These are phyloP conservation scores for Odontarrhena argentea DNA, from an alignment of 345 rosid species.

Conservation along the genomic window DNA sequence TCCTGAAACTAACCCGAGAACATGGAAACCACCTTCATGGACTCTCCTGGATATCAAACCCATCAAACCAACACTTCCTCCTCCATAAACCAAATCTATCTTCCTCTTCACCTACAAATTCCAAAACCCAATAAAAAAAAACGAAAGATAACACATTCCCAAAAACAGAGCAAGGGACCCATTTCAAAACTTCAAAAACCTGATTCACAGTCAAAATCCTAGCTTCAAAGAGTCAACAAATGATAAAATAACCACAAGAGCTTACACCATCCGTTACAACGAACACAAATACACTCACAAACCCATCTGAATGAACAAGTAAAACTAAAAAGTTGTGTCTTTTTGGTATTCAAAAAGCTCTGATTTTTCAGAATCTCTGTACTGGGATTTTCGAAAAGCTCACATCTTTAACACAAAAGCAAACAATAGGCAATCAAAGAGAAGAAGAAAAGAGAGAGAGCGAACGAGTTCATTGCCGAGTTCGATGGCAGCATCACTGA, in stretches of 20 bases:
- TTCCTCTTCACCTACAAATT: slow-evolving; percentile 74
- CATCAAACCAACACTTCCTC: slow-evolving; percentile 97
- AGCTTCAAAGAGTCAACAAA: slow-evolving; percentile 18
- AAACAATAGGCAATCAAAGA: slow-evolving; percentile 14
- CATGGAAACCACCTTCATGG: slow-evolving; percentile 83
- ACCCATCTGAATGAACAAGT: slow-evolving; percentile 27
- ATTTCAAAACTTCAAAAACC: not conserved
- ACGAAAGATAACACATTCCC: slow-evolving; percentile 4
- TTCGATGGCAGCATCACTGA: slow-evolving; percentile 88
- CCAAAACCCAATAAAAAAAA: slow-evolving; percentile 14
- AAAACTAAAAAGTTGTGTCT: slow-evolving; percentile 8
- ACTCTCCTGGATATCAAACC: slow-evolving; percentile 89
- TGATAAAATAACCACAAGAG: not conserved
- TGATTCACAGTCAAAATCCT: not conserved
- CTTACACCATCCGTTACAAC: not conserved
- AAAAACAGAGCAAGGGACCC: slow-evolving; percentile 25
- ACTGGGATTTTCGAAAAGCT: slow-evolving; percentile 15
- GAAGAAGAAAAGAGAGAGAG: slow-evolving; percentile 11
- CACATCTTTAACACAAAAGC: slow-evolving; percentile 7
- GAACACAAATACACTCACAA: slow-evolving; percentile 14
- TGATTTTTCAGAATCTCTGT: slow-evolving; percentile 10
- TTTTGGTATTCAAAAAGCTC: slow-evolving; percentile 14
- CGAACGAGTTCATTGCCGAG: slow-evolving; percentile 95
- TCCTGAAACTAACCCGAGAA: slow-evolving; percentile 71
- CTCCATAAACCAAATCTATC: slow-evolving; percentile 92